Evolutionary conservation across 768 basidiomycete species (phyloP).

Genomic region (Amanita phalloides): DNA sequence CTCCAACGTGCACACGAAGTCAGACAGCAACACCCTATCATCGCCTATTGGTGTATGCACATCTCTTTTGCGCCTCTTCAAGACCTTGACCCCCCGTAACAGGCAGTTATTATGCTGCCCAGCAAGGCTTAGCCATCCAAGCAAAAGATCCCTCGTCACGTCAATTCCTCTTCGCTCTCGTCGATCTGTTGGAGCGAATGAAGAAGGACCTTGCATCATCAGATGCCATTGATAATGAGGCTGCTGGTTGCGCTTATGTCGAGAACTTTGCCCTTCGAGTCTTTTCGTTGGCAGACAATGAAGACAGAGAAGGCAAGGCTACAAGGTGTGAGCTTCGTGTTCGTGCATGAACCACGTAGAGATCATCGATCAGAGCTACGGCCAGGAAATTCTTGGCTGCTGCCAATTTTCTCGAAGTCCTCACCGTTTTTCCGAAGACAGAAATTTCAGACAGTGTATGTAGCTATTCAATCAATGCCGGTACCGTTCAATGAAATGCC

Average conservation of each 20-base stretch:
- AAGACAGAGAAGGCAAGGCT: slow-evolving; percentile 70
- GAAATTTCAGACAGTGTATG: slow-evolving; percentile 50
- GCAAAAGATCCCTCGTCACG: slow-evolving; percentile 55
- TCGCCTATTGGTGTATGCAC: slow-evolving; percentile 91
- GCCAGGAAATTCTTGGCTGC: slow-evolving; percentile 94
- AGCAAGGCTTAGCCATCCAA: slow-evolving; percentile 72
- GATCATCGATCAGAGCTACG: slow-evolving; percentile 47
- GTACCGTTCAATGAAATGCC: not conserved
- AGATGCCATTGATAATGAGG: slow-evolving; percentile 77
- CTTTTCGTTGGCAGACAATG: slow-evolving; percentile 84
- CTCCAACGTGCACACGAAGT: slow-evolving; percentile 89
- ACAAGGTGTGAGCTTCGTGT: slow-evolving; percentile 43
- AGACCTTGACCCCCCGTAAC: slow-evolving; percentile 7
- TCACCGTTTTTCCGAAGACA: slow-evolving; percentile 60
- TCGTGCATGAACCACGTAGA: not conserved
- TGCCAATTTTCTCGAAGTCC: slow-evolving; percentile 87
- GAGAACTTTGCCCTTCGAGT: slow-evolving; percentile 92
- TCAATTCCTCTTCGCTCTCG: slow-evolving; percentile 59
- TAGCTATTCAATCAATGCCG: slow-evolving; percentile 3
- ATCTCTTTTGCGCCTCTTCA: not conserved
- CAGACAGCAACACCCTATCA: slow-evolving; percentile 67
- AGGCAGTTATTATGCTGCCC: slow-evolving; percentile 91
- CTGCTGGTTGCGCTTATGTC: slow-evolving; percentile 78
- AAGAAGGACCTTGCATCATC: slow-evolving; percentile 64
- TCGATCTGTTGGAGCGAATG: slow-evolving; percentile 70